Conservation (phyloP, 83 land plant species). For the Isoetes engelmannii region DNA sequence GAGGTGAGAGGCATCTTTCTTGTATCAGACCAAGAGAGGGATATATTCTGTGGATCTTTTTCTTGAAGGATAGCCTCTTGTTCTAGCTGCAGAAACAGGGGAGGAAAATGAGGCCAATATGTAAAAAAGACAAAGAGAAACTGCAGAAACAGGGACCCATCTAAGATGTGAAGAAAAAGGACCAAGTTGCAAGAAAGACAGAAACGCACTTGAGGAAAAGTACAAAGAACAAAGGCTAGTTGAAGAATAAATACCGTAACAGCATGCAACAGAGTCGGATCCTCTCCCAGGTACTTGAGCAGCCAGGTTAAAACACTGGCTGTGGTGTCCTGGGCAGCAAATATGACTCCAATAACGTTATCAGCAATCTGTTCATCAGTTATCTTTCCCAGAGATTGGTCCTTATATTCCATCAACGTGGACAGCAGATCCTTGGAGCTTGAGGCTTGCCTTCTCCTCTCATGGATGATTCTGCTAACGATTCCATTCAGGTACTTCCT, state of each 20-base stretch:
- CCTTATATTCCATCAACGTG: conserved; percentile 48
- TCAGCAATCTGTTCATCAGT: conserved; percentile 76
- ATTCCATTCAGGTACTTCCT: conserved; percentile 12
- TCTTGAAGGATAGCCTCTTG: conserved; percentile 49
- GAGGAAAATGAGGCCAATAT: neutral
- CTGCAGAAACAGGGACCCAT: neutral
- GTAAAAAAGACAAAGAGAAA: conserved; percentile 2
- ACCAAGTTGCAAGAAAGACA: neutral
- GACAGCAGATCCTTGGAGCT: conserved; percentile 43
- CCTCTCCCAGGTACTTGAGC: conserved; percentile 59
- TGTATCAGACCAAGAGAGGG: conserved; percentile 65
- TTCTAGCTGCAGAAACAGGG: conserved; percentile 40
- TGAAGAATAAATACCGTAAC: conserved; percentile 51
- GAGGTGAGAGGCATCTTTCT: conserved; percentile 62
- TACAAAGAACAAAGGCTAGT: neutral
- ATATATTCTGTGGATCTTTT: conserved; percentile 15
- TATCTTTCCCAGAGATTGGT: conserved; percentile 39
- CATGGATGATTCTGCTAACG: conserved; percentile 2
- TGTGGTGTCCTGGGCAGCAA: conserved; percentile 88
- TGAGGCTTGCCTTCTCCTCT: neutral
- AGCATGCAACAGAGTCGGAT: conserved; percentile 47
- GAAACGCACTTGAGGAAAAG: neutral
- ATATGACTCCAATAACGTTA: conserved; percentile 80
- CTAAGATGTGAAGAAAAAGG: neutral
- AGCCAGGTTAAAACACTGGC: conserved; percentile 88